Base-by-base conservation (phyloP, 2,329 filamentous ascomycete species). In the Trichoderma hamatum region DNA sequence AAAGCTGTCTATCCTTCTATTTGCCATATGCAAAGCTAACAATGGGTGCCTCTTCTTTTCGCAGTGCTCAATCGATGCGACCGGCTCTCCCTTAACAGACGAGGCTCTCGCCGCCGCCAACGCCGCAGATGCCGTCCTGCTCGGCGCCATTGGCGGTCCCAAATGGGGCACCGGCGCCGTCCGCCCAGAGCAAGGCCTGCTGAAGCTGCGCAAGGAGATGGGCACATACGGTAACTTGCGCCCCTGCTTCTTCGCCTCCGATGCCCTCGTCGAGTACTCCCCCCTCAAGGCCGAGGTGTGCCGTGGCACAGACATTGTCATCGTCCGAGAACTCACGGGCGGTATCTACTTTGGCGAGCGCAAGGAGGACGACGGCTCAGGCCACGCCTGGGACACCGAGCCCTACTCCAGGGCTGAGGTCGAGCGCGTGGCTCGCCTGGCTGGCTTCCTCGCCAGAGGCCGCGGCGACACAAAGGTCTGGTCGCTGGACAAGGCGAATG, bases 261-360 rank as follows among this genome's bases (percentile, higher is more conserved):
- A 95, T 65, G 87, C 89, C 32, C 90, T 97, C 61, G 90, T 97
- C 76, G 90, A 94, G 61, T 87, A 86, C 77, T 97, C 94, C 13
- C 95, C 95, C 0, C 89, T 98, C 72, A 97, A 97, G 82, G 89
- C 92, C 67, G 87, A 91, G 3, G 87, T 97, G 71, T 96, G 92
- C 86, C 87, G 89, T 72, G 94, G 92, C 76, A 94, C 92, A 75
- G 92, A 98, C 85, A 93, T 98, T 82, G 92, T 92, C 82, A 91
- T 98, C 77, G 90, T 98, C 71, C 92, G 95, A 60, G 95, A 98
- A 82, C 82, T 97, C 64, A 97, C 94, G 0, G 92, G 93, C 24
- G 94, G 95, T 58, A 94, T 97, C 80, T 97, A 98, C 86, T 98
- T 98, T 80, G 94, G 95, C 61, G 93, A 96, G 59, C 88, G 94